phyloP scores from a whole-genome alignment of 257 asterid species.

The Solanum appendiculatum region DNA sequence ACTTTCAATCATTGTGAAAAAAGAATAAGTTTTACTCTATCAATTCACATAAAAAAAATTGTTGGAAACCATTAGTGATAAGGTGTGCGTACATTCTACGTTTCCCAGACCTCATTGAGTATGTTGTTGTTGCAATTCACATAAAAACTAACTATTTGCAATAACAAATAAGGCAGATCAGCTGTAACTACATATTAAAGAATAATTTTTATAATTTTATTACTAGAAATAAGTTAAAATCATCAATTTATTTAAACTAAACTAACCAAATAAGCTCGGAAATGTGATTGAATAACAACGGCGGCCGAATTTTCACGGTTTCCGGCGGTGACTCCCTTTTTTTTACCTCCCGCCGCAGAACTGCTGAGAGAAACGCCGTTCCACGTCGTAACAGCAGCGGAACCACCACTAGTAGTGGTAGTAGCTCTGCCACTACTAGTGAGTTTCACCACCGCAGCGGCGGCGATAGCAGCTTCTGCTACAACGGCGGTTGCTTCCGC shows the following conservation, averaged over 20 bases:
- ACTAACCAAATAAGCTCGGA: slow-evolving; percentile 44
- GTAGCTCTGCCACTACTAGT: slow-evolving; percentile 38
- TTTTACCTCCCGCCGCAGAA: slow-evolving; percentile 8
- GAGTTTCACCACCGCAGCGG: slow-evolving; percentile 63
- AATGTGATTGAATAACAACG: slow-evolving; percentile 31
- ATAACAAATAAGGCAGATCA: neutral
- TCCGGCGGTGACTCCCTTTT: neutral
- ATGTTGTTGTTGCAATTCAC: neutral
- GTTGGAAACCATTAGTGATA: too few species aligned
- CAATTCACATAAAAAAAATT: too few species aligned
- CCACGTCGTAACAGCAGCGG: neutral
- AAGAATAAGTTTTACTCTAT: too few species aligned
- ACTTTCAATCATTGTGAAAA: neutral
- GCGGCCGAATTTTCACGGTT: slow-evolving; percentile 24
- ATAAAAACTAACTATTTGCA: neutral
- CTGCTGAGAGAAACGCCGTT: neutral
- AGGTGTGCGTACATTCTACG: too few species aligned
- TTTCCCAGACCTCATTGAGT: too few species aligned
- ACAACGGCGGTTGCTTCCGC: slow-evolving; percentile 68
- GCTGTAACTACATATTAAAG: neutral
- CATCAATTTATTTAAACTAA: neutral
- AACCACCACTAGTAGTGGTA: neutral
- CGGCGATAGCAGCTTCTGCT: slow-evolving; percentile 81
- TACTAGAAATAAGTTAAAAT: neutral
- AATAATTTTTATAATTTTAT: neutral